Evolutionary conservation across 2,329 filamentous ascomycete genomes (phyloP).

Genomic region (Rutstroemia sydowiana): DNA sequence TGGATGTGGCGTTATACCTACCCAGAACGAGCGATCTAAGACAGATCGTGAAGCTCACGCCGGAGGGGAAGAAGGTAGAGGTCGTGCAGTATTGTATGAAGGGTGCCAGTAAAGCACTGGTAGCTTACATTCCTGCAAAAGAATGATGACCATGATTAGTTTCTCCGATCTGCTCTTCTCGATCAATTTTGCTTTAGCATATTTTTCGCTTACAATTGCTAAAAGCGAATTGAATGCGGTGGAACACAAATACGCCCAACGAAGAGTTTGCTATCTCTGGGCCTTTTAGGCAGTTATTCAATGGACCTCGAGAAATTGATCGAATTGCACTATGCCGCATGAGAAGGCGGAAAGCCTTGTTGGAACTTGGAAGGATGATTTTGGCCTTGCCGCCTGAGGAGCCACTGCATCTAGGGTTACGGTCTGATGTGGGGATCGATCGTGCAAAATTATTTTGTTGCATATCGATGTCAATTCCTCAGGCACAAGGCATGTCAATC

Average conservation of each 20-base stretch:
- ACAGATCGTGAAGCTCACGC: conserved; percentile 59
- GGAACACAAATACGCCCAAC: no score
- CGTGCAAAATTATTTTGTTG: conserved; percentile 4
- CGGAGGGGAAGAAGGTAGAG: conserved; percentile 50
- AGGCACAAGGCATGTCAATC: neutral
- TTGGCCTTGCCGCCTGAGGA: conserved; percentile 1
- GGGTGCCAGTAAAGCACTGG: conserved; percentile 77
- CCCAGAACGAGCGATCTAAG: conserved; percentile 78
- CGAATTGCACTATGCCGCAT: no score
- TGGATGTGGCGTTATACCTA: conserved; percentile 68
- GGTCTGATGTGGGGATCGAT: neutral
- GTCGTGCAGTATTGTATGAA: conserved; percentile 88
- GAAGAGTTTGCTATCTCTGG: no score
- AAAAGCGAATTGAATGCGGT: neutral
- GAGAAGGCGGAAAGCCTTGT: no score
- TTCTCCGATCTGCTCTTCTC: neutral
- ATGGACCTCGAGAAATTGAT: no score
- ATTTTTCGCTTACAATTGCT: neutral
- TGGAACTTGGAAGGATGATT: neutral
- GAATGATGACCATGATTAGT: neutral
- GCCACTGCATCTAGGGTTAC: neutral
- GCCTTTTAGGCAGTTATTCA: no score
- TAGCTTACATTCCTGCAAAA: conserved; percentile 49
- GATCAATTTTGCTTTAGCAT: neutral
- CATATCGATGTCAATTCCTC: conserved; percentile 4